phyloP scores from a whole-genome alignment of 192 early-diverging fungal species.

The Backusella psychrophila region DNA sequence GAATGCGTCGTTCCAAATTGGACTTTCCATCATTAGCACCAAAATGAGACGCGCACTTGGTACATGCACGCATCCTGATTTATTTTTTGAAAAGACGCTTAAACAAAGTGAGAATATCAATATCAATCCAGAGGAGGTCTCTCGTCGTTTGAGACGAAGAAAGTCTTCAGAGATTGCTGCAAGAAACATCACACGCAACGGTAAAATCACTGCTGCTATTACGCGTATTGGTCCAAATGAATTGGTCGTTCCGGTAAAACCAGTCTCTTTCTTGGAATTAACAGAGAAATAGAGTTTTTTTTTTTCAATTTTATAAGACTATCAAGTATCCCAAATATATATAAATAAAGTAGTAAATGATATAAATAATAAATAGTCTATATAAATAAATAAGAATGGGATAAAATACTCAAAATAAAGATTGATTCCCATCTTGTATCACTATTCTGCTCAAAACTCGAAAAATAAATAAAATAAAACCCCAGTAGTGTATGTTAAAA shows the following conservation, averaged over 20 bases:
- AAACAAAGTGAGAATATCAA: neutral
- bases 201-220: slow-evolving; percentile 25
- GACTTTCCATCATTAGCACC: slow-evolving; percentile 71
- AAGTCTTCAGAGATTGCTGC: slow-evolving; percentile 22
- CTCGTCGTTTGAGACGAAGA: slow-evolving; percentile 4
- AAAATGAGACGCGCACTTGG: slow-evolving; percentile 80
- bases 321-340: neutral
- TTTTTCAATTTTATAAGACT: neutral
- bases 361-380: too few relatives aligned
- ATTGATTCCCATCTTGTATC: neutral
- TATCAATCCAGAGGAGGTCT: neutral
- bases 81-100: slow-evolving; percentile 29
- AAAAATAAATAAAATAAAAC: too few relatives aligned
- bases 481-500: too few relatives aligned
- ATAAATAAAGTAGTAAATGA: neutral
- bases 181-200: slow-evolving; percentile 25
- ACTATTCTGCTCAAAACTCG: neutral
- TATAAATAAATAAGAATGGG: neutral
- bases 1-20: slow-evolving; percentile 92
- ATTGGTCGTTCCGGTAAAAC: neutral
- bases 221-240: slow-evolving; percentile 21
- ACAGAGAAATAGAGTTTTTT: neutral
- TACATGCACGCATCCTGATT: slow-evolving; percentile 32
- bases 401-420: neutral
- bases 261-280: neutral